Percentiles rank a stretch among this genome's conserved stretches.
phyloP scores from a whole-genome alignment of 108 stramenopile species.

The Nitzschia putrida region DNA sequence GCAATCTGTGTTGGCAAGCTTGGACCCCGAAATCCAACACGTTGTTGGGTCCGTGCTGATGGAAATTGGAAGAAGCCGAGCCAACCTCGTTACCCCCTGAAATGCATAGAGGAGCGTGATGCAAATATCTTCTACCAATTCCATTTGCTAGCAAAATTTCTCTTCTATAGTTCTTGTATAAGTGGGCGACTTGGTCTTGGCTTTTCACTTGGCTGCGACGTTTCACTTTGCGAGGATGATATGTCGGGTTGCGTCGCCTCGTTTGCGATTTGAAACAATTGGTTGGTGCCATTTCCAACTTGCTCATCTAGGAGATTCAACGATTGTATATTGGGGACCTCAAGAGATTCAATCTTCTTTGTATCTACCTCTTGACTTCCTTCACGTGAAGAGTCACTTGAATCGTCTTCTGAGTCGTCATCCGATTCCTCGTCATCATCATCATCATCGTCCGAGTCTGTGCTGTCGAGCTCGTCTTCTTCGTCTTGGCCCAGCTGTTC shows the following conservation, averaged over 20 bases:
- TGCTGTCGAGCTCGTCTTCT: not conserved
- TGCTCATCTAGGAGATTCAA: too few species aligned
- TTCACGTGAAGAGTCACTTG: too few species aligned
- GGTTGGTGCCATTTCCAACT: too few species aligned
- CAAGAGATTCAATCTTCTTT: too few species aligned
- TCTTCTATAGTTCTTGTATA: not conserved
- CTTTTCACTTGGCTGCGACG: too few species aligned
- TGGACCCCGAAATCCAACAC: constrained; percentile 46
- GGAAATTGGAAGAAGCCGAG: constrained; percentile 13
- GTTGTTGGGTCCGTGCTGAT: constrained; percentile 41
- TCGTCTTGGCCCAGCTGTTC: not conserved
- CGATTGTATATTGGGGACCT: too few species aligned
- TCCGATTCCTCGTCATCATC: not conserved
- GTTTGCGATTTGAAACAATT: too few species aligned
- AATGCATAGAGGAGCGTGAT: not conserved
- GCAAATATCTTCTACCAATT: not conserved
- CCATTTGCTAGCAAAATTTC: not conserved
- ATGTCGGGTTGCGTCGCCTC: too few species aligned
- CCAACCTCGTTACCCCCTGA: constrained; percentile 41
- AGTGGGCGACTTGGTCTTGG: too few species aligned
- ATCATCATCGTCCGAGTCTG: not conserved
- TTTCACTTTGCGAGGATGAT: too few species aligned
- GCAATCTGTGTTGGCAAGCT: constrained; percentile 38
- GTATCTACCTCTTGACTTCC: too few species aligned
- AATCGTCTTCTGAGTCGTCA: too few species aligned